Evolutionary conservation across 495 filamentous ascomycete genomes (phyloP).

Genomic region (Xylaria intraflava): DNA sequence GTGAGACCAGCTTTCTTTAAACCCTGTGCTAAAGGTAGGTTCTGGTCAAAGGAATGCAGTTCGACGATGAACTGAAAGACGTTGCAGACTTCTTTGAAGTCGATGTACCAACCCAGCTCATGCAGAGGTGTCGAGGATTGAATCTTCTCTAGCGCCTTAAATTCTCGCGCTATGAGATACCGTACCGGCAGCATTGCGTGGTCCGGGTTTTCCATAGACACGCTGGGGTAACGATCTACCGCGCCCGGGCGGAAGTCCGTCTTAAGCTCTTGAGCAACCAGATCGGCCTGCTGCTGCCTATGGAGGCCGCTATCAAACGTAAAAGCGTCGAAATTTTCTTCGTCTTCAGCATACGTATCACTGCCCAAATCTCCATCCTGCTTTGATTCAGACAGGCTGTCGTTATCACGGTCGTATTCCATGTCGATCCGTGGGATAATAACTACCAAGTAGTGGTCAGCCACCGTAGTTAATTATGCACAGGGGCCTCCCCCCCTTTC

Average conservation of each 20-base stretch:
- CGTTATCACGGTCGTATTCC: neutral
- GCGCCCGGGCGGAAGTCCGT: conserved; percentile 58
- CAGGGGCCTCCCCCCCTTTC: too few species aligned
- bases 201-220: too few species aligned
- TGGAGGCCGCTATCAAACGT: conserved; percentile 27
- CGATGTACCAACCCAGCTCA: conserved; percentile 81
- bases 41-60: conserved; percentile 70
- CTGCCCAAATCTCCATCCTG: conserved; percentile 29
- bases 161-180: conserved; percentile 54
- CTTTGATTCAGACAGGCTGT: neutral
- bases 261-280: neutral
- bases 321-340: conserved; percentile 47
- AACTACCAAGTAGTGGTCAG: neutral
- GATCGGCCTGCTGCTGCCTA: too few species aligned
- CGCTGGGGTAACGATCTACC: conserved; percentile 51
- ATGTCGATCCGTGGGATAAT: conserved; percentile 20
- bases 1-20: conserved; percentile 55
- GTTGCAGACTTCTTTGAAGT: conserved; percentile 50
- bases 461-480: neutral
- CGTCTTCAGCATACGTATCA: conserved; percentile 46
- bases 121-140: conserved; percentile 57
- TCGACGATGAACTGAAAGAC: conserved; percentile 93
- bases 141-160: conserved; percentile 52
- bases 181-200: conserved; percentile 64
- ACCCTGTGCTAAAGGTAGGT: conserved; percentile 65